Percentiles rank a stretch among this genome's conserved stretches.
These are phyloP conservation scores for Arctium lappa DNA, from an alignment of 129 eudicot genomes.

Conservation along the genomic window DNA sequence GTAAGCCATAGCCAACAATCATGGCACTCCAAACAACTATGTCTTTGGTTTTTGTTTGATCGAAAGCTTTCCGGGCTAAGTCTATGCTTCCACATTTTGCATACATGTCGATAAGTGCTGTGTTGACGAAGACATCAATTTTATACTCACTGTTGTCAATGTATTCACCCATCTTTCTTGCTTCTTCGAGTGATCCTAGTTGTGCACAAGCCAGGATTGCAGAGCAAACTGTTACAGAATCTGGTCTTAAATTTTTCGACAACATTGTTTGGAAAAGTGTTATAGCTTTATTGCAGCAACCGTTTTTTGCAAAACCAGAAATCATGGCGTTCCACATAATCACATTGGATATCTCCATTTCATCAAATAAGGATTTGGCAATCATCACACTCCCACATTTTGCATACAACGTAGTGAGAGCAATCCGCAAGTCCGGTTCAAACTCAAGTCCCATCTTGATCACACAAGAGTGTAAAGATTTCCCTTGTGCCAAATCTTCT, in stretches of 20 bases:
- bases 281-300: conserved; percentile 55
- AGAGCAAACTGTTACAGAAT: conserved; percentile 57
- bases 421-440: conserved; percentile 57
- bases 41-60: conserved; percentile 44
- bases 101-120: conserved; percentile 87
- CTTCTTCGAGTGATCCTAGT: conserved; percentile 63
- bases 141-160: conserved; percentile 28
- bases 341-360: conserved; percentile 45
- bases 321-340: conserved; percentile 86
- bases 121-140: conserved; percentile 43
- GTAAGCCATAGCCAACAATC: conserved; percentile 76
- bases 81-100: conserved; percentile 81
- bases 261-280: conserved; percentile 53
- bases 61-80: conserved; percentile 57
- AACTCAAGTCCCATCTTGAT: conserved; percentile 68
- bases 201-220: conserved; percentile 70
- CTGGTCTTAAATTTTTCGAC: conserved; percentile 46
- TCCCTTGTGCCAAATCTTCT: conserved; percentile 65
- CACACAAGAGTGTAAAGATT: conserved; percentile 51
- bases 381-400: conserved; percentile 60
- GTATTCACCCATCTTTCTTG: conserved; percentile 55
- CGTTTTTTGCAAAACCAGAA: conserved; percentile 73
- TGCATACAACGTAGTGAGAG: conserved; percentile 63
- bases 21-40: conserved; percentile 87
- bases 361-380: conserved; percentile 66